These are phyloP conservation scores for Helminthosporium solani DNA, from an alignment of 2,329 filamentous ascomycete species.

Conservation along the genomic window DNA sequence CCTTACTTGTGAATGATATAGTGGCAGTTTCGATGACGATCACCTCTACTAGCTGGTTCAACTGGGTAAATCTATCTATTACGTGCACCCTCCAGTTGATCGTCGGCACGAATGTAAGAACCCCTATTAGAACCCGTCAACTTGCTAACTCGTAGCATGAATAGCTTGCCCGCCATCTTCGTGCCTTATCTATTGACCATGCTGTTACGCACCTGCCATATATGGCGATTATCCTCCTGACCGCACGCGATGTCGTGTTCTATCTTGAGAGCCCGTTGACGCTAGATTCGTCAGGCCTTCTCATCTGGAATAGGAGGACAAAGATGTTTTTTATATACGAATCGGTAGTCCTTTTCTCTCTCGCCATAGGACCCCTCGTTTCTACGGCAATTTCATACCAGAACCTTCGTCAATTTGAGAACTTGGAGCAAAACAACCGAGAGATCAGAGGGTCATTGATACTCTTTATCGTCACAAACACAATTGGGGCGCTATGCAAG, in stretches of 20 bases:
- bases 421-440: slow-evolving; percentile 8
- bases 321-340: slow-evolving; percentile 14
- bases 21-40: slow-evolving; percentile 7
- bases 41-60: slow-evolving; percentile 8
- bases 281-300: slow-evolving; percentile 7
- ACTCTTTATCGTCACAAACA: slow-evolving; percentile 11
- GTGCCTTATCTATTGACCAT: slow-evolving; percentile 7
- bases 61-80: slow-evolving; percentile 11
- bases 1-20: slow-evolving; percentile 12
- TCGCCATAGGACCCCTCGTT: slow-evolving; percentile 8
- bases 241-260: slow-evolving; percentile 6
- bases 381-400: slow-evolving; percentile 8
- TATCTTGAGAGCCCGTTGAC: slow-evolving; percentile 11
- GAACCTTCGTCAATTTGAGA: slow-evolving; percentile 6
- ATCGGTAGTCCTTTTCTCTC: slow-evolving; percentile 10
- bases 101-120: slow-evolving; percentile 10
- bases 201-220: slow-evolving; percentile 9
- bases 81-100: slow-evolving; percentile 8
- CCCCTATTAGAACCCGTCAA: slow-evolving; percentile 8
- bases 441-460: slow-evolving; percentile 7
- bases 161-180: slow-evolving; percentile 9
- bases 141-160: slow-evolving; percentile 10
- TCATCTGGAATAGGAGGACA: slow-evolving; percentile 9
- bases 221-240: slow-evolving; percentile 11
- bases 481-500: slow-evolving; percentile 6